Evolutionary conservation across 129 eudicot genomes (phyloP).

Genomic region (Deinandra increscens): DNA sequence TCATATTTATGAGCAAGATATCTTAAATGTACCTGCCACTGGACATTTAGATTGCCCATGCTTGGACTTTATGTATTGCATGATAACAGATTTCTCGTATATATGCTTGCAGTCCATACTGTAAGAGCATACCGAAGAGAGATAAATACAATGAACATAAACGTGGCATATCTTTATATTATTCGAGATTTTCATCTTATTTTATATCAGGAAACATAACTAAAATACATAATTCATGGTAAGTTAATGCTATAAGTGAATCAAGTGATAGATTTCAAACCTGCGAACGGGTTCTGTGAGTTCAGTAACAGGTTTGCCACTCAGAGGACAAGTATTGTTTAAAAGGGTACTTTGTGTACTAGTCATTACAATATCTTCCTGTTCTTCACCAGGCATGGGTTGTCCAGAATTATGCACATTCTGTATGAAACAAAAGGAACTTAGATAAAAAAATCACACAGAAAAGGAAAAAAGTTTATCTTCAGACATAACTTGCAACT

Average conservation of each 20-base stretch:
- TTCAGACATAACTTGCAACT: conserved; percentile 2
- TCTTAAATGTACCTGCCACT: conserved; percentile 53
- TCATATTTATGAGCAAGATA: conserved; percentile 3
- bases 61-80: conserved; percentile 55
- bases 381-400: conserved; percentile 99
- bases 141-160: conserved; percentile 10
- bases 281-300: conserved; percentile 87
- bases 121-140: conserved; percentile 12
- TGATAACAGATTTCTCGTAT: conserved; percentile 62
- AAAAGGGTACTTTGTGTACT: conserved; percentile 69
- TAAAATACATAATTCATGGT: no score
- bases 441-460: background rate
- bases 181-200: background rate
- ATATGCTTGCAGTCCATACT: conserved; percentile 95
- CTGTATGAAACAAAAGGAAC: conserved; percentile 42
- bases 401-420: conserved; percentile 87
- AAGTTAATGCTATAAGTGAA: no score
- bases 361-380: conserved; percentile 92
- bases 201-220: background rate
- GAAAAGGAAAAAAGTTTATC: no score
- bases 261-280: conserved; percentile 47
- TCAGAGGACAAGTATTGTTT: conserved; percentile 66
- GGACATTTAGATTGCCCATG: conserved; percentile 53
- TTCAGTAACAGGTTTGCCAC: conserved; percentile 74
- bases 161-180: background rate